Percentiles rank a stretch among this genome's conserved stretches.
Conservation (phyloP, 352 stramenopile species). For the Pythium periplocum region DNA sequence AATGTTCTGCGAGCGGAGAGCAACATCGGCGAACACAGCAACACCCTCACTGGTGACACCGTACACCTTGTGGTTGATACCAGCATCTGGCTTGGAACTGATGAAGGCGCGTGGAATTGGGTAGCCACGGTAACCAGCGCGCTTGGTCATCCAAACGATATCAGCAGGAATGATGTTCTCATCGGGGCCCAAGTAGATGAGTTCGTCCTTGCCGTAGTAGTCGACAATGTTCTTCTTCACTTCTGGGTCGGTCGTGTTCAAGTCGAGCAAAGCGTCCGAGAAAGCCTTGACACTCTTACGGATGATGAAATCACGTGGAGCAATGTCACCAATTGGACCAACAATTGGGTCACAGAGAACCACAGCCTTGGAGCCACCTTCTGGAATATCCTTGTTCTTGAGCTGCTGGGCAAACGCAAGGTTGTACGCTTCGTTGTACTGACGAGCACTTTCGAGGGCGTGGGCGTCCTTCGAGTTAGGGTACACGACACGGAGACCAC, state of each 20-base stretch:
- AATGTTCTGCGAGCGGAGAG: conserved; percentile 70
- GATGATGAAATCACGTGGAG: conserved; percentile 86
- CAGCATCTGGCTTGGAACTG: conserved; percentile 78
- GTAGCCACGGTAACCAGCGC: conserved; percentile 72
- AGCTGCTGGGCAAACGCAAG: conserved; percentile 81
- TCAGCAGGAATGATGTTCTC: conserved; percentile 79
- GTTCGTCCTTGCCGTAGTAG: conserved; percentile 80
- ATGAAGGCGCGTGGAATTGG: conserved; percentile 80
- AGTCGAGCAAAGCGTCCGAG: conserved; percentile 76
- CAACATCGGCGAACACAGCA: conserved; percentile 75
- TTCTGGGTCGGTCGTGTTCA: conserved; percentile 70
- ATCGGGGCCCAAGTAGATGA: conserved; percentile 80
- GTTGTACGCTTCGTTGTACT: conserved; percentile 85
- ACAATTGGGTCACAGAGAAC: conserved; percentile 76
- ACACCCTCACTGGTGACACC: conserved; percentile 81
- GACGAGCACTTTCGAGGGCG: conserved; percentile 57
- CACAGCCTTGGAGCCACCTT: conserved; percentile 81
- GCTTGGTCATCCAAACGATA: conserved; percentile 83
- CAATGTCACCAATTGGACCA: conserved; percentile 65
- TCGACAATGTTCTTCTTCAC: conserved; percentile 71
- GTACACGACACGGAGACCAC: conserved; percentile 75
- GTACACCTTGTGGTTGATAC: conserved; percentile 87
- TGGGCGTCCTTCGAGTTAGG: conserved; percentile 56
- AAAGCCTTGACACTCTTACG: conserved; percentile 98
- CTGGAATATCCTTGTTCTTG: conserved; percentile 88